Conservation (phyloP, 2,329 filamentous ascomycete genomes). For the Periconia digitata region DNA sequence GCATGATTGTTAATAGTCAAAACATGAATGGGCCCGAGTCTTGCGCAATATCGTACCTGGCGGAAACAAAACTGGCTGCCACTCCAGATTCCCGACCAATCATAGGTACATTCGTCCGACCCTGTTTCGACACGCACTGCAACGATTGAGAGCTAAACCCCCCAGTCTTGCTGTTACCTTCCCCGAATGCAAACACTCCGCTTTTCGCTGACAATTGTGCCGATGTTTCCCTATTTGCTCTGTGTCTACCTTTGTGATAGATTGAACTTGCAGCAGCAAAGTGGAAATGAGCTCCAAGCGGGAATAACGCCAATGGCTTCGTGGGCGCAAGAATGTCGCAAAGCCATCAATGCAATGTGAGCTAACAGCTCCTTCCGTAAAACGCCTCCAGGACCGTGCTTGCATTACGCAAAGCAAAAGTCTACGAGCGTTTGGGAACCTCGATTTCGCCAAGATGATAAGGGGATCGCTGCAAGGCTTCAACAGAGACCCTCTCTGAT, state of each 20-base stretch:
- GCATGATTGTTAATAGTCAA: too few relatives aligned
- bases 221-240: neutral
- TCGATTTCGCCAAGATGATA: neutral
- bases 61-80: too few relatives aligned
- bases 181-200: neutral
- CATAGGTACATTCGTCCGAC: too few relatives aligned
- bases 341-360: neutral
- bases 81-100: too few relatives aligned
- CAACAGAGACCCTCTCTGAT: neutral
- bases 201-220: neutral
- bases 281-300: neutral
- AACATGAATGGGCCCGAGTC: too few relatives aligned
- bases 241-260: neutral
- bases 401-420: neutral
- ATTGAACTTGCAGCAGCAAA: neutral
- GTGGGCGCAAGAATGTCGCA: neutral
- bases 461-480: neutral
- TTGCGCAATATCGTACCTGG: too few relatives aligned
- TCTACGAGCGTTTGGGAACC: neutral
- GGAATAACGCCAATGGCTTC: neutral
- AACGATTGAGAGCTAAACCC: too few relatives aligned
- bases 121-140: too few relatives aligned
- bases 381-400: neutral
- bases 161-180: neutral
- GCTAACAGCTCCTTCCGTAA: neutral